Conservation (phyloP, 176 grass and related monocot species). For the Oropetium thomaeum region DNA sequence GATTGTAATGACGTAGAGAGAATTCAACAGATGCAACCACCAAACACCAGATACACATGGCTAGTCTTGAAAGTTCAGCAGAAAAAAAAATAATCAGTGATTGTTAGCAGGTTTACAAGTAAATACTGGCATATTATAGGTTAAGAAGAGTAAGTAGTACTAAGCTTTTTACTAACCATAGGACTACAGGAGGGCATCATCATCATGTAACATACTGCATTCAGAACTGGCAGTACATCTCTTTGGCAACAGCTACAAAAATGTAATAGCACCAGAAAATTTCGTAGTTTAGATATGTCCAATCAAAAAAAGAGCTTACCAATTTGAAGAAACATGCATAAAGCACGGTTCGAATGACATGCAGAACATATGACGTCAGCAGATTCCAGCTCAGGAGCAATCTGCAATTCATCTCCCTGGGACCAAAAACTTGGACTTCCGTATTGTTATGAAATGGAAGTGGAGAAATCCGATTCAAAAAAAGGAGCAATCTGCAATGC, state of each 20-base stretch:
- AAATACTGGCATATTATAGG: background rate
- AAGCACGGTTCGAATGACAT: slow-evolving; percentile 77
- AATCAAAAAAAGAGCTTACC: slow-evolving; percentile 33
- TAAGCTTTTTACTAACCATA: background rate
- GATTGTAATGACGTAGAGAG: no score
- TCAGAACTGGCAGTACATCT: background rate
- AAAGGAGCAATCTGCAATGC: no score
- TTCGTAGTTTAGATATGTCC: background rate
- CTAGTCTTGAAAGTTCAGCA: background rate
- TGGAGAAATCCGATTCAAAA: no score
- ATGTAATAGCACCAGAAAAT: background rate
- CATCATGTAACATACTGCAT: background rate
- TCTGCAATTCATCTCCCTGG: no score
- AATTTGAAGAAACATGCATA: slow-evolving; percentile 93
- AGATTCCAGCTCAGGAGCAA: slow-evolving; percentile 75
- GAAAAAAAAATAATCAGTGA: background rate
- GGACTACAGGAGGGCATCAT: background rate
- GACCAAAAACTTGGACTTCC: no score
- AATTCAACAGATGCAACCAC: background rate
- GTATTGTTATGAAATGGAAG: no score
- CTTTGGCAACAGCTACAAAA: slow-evolving; percentile 24
- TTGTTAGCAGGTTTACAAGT: background rate
- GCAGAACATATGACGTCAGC: slow-evolving; percentile 64
- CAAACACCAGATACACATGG: background rate
- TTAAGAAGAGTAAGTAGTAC: background rate